Conservation (phyloP, 352 stramenopile genomes). For the Phytophthora idaei region DNA sequence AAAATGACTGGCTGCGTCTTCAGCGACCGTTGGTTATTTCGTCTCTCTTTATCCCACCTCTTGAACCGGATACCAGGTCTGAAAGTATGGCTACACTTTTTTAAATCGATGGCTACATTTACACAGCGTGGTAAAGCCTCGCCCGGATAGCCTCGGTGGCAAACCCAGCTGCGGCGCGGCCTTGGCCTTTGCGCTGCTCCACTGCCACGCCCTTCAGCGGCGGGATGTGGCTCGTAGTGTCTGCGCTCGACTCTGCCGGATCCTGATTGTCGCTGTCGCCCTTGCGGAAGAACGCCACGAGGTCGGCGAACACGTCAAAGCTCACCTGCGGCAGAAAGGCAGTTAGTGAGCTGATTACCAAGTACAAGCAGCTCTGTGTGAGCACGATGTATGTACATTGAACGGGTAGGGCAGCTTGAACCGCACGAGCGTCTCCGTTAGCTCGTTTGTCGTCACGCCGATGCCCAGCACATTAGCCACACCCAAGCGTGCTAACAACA, state of each 20-base stretch:
- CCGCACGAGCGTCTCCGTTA: slow-evolving; percentile 38
- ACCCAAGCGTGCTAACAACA: slow-evolving; percentile 53
- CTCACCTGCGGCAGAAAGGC: slow-evolving; percentile 44
- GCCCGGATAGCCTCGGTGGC: slow-evolving; percentile 40
- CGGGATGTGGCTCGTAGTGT: slow-evolving; percentile 4
- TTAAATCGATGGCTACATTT: slow-evolving; percentile 7
- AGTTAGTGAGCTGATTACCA: not conserved
- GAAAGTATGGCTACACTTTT: slow-evolving; percentile 24
- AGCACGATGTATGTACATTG: slow-evolving; percentile 31
- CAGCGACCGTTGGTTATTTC: slow-evolving; percentile 15
- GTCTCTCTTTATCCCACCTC: slow-evolving; percentile 9
- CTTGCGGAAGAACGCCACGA: slow-evolving; percentile 47
- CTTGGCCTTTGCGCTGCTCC: slow-evolving; percentile 12
- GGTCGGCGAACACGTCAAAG: slow-evolving; percentile 67
- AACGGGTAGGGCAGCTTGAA: slow-evolving; percentile 44
- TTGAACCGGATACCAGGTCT: slow-evolving; percentile 25
- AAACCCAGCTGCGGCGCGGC: slow-evolving; percentile 18
- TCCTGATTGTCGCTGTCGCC: slow-evolving; percentile 15
- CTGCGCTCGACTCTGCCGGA: not conserved
- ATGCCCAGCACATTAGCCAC: slow-evolving; percentile 68
- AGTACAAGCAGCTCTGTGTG: not conserved
- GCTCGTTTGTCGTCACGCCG: slow-evolving; percentile 50
- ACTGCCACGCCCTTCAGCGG: slow-evolving; percentile 7
- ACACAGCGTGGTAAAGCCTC: not conserved
- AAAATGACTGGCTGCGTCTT: slow-evolving; percentile 40